Percentiles rank a stretch among this genome's conserved stretches.
phyloP scores from a whole-genome alignment of 2,329 filamentous ascomycete genomes.

The Scedosporium boydii region DNA sequence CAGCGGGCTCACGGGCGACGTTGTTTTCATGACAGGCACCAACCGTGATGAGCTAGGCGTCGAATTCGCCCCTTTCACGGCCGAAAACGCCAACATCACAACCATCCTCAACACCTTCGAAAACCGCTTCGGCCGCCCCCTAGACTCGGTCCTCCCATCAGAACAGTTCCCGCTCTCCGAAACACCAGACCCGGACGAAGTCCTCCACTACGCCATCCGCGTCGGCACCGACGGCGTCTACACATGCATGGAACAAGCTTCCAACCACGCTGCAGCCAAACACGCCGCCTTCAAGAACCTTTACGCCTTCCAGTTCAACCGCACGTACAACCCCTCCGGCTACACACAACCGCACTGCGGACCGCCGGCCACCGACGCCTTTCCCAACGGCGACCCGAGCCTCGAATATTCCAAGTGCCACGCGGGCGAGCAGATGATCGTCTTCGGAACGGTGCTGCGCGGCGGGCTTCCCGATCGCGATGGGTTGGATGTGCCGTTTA shows the following conservation, averaged over 20 bases:
- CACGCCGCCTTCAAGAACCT: constrained; percentile 19
- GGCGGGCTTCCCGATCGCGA: constrained; percentile 24
- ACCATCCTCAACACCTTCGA: constrained; percentile 12
- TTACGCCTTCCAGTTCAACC: constrained; percentile 29
- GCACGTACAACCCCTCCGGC: constrained; percentile 24
- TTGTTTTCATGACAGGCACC: constrained; percentile 24
- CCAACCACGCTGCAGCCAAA: constrained; percentile 21
- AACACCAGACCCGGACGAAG: constrained; percentile 9
- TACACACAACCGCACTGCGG: constrained; percentile 21
- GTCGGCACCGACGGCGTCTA: constrained; percentile 17
- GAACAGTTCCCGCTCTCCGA: constrained; percentile 10
- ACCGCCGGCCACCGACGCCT: constrained; percentile 15
- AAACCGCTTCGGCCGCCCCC: constrained; percentile 11
- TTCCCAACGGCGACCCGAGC: constrained; percentile 23
- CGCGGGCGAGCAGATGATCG: constrained; percentile 26
- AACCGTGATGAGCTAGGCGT: constrained; percentile 27
- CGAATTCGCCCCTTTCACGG: constrained; percentile 17
- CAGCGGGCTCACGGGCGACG: constrained; percentile 12
- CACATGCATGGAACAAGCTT: constrained; percentile 24
- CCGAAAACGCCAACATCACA: constrained; percentile 13
- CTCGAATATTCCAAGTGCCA: constrained; percentile 32
- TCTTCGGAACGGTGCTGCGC: constrained; percentile 24
- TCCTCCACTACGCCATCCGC: constrained; percentile 23
- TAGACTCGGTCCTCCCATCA: constrained; percentile 12
- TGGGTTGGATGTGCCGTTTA: constrained; percentile 22